phyloP scores from a whole-genome alignment of 2,329 filamentous ascomycete species.

The Fusarium sp. region DNA sequence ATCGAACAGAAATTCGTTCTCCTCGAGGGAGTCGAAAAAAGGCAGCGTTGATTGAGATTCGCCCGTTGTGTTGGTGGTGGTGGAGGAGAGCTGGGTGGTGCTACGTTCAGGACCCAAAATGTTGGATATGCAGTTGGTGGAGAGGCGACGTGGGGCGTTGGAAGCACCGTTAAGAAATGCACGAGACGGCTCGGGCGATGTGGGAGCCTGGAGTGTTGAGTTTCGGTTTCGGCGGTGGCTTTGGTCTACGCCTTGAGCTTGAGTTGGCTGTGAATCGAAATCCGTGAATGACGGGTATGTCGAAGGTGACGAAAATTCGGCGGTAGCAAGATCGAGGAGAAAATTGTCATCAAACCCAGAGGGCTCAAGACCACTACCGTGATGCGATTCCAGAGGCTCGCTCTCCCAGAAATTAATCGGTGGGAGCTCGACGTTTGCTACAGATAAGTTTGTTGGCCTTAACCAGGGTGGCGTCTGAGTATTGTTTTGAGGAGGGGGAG shows the following conservation, averaged over 20 bases:
- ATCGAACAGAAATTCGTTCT: conserved; percentile 43
- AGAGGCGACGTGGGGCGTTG: conserved; percentile 42
- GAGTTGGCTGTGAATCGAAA: conserved; percentile 29
- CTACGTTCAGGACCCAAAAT: conserved; percentile 37
- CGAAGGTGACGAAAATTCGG: conserved; percentile 55
- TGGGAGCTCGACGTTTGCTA: conserved; percentile 16
- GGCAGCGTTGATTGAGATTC: conserved; percentile 48
- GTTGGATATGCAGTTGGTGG: conserved; percentile 37
- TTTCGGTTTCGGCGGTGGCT: background rate
- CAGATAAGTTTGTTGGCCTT: conserved; percentile 17
- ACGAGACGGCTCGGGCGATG: conserved; percentile 27
- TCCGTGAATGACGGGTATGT: conserved; percentile 51
- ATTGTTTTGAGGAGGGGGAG: conserved; percentile 1
- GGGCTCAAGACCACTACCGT: conserved; percentile 12
- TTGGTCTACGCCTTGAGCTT: conserved; percentile 23
- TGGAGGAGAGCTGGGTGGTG: conserved; percentile 41
- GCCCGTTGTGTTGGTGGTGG: conserved; percentile 38
- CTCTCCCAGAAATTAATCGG: conserved; percentile 11
- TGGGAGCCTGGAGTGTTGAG: conserved; percentile 39
- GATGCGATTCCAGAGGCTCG: conserved; percentile 6
- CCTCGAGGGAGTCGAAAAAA: conserved; percentile 50
- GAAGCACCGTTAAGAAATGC: conserved; percentile 27
- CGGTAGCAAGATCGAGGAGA: conserved; percentile 47
- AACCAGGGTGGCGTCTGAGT: conserved; percentile 13
- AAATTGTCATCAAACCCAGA: conserved; percentile 44